Evolutionary conservation across 306 rosid genomes (phyloP).

Genomic region (Aeschynomene evenia): DNA sequence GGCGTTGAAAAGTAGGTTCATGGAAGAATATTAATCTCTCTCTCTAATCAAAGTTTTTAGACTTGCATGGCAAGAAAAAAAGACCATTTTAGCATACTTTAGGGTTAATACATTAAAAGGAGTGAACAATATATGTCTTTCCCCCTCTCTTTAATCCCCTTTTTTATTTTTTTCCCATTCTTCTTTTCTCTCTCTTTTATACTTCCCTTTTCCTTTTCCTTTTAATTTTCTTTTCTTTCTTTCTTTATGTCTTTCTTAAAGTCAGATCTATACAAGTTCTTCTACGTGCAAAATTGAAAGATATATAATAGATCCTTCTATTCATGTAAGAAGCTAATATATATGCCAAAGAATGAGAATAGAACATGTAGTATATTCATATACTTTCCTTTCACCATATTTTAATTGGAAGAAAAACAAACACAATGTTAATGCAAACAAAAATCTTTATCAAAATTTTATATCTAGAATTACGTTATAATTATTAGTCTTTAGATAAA

Average conservation of each 20-base stretch:
- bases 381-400: slow-evolving; percentile 15
- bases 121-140: slow-evolving; percentile 63
- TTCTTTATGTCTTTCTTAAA: slow-evolving; percentile 48
- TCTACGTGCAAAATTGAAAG: slow-evolving; percentile 35
- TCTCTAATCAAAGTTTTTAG: slow-evolving; percentile 32
- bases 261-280: slow-evolving; percentile 44
- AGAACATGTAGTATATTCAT: slow-evolving; percentile 43
- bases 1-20: slow-evolving; percentile 40
- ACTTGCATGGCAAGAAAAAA: slow-evolving; percentile 45
- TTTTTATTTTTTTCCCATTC: background rate
- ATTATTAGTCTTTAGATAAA: too few relatives aligned
- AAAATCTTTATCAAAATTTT: too few relatives aligned
- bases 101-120: slow-evolving; percentile 59
- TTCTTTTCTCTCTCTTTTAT: background rate
- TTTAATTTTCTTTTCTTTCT: slow-evolving; percentile 21
- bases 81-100: slow-evolving; percentile 47
- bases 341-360: slow-evolving; percentile 30
- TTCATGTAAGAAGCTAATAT: slow-evolving; percentile 13
- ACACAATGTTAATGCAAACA: too few relatives aligned
- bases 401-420: slow-evolving; percentile 17
- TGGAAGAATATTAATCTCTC: slow-evolving; percentile 31
- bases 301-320: slow-evolving; percentile 37
- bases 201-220: slow-evolving; percentile 27
- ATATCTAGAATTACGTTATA: too few relatives aligned
- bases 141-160: slow-evolving; percentile 38